These are phyloP conservation scores for Neospora caninum DNA, from an alignment of 169 alveolate species.

Conservation along the genomic window DNA sequence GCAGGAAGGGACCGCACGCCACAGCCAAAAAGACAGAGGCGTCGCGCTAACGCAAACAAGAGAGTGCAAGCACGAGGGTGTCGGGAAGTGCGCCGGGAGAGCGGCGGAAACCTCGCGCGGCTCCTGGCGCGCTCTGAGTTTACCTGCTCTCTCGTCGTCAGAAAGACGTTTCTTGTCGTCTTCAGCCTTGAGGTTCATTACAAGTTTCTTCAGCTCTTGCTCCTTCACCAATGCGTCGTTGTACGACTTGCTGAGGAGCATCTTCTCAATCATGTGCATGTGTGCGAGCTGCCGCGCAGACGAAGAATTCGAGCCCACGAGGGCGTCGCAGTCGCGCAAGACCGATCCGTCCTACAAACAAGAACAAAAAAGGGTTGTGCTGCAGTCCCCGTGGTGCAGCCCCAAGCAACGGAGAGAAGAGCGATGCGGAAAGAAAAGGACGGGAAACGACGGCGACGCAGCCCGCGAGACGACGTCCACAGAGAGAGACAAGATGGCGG, in stretches of 20 bases:
- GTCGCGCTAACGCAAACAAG: no score
- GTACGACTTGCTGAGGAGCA: slow-evolving; percentile 59
- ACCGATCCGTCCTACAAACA: slow-evolving; percentile 50
- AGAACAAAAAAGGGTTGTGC: background rate
- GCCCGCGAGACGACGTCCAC: background rate
- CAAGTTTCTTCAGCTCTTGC: slow-evolving; percentile 57
- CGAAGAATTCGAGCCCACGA: slow-evolving; percentile 54
- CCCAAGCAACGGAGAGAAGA: background rate
- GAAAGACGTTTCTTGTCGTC: slow-evolving; percentile 58
- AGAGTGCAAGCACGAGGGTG: no score
- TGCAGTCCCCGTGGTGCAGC: no score
- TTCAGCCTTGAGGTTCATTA: slow-evolving; percentile 50
- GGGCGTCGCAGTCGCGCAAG: slow-evolving; percentile 63
- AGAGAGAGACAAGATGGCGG: background rate
- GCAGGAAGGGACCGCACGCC: no score
- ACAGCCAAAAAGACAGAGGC: no score
- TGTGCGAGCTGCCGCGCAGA: slow-evolving; percentile 63
- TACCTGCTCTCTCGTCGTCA: slow-evolving; percentile 57
- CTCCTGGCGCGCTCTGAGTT: background rate
- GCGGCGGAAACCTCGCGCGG: no score
- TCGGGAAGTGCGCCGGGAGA: no score
- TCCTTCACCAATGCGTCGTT: slow-evolving; percentile 55
- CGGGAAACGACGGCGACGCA: background rate
- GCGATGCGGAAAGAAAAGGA: background rate
- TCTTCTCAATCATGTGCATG: slow-evolving; percentile 53